Conservation (phyloP, 257 asterid species). For the Scutellaria minor region DNA sequence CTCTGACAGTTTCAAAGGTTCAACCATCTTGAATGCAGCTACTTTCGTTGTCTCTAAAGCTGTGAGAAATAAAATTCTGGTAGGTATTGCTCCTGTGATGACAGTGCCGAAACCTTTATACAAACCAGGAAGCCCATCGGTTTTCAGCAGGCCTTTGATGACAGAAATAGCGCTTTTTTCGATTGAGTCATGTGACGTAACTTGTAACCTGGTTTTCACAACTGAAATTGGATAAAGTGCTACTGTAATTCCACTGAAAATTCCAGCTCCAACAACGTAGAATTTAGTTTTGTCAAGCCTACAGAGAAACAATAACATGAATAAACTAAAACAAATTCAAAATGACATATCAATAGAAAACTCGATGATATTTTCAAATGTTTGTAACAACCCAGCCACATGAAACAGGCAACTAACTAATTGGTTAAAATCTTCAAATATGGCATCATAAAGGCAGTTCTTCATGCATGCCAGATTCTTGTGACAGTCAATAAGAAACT, state of each 20-base stretch:
- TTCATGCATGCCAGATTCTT: not conserved
- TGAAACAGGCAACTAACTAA: conserved; percentile 11
- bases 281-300: conserved; percentile 90
- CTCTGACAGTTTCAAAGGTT: conserved; percentile 77
- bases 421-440: not conserved
- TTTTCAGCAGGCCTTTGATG: conserved; percentile 65
- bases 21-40: conserved; percentile 67
- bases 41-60: conserved; percentile 85
- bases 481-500: conserved; percentile 5
- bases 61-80: conserved; percentile 88
- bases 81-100: conserved; percentile 84
- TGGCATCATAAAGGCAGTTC: conserved; percentile 10
- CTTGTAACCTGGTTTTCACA: conserved; percentile 91
- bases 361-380: not conserved
- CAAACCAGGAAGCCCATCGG: conserved; percentile 82
- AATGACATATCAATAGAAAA: conserved; percentile 13
- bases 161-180: conserved; percentile 80
- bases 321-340: conserved; percentile 22
- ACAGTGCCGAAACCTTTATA: conserved; percentile 92
- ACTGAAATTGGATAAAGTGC: conserved; percentile 92
- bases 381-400: not conserved
- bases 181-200: conserved; percentile 57
- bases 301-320: conserved; percentile 33
- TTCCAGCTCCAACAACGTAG: conserved; percentile 89
- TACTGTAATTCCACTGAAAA: conserved; percentile 77